phyloP scores from a whole-genome alignment of 805 yeast genomes.

The Starmerella bombi region DNA sequence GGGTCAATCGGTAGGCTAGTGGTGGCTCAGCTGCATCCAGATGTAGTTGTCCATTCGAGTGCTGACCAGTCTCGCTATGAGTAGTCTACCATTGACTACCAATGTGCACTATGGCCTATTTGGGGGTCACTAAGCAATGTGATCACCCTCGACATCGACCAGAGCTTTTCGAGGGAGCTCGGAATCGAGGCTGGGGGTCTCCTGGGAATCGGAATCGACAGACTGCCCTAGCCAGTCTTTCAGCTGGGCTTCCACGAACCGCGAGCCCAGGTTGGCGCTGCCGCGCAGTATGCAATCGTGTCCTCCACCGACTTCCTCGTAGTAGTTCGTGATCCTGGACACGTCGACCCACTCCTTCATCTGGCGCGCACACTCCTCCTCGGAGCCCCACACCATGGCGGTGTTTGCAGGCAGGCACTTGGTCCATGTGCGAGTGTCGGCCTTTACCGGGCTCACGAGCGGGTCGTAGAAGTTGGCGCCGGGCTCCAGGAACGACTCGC shows the following conservation, averaged over 20 bases:
- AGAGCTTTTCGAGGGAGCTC: too few species aligned
- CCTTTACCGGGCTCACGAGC: slow-evolving; percentile 12
- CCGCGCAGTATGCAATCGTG: slow-evolving; percentile 22
- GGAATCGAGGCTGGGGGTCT: too few species aligned
- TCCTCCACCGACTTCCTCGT: slow-evolving; percentile 19
- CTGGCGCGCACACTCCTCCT: slow-evolving; percentile 14
- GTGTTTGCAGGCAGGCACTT: slow-evolving; percentile 13
- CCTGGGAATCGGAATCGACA: too few species aligned
- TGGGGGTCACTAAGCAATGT: too few species aligned
- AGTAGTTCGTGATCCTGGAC: slow-evolving; percentile 8
- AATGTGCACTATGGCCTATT: too few species aligned
- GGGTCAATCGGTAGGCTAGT: too few species aligned
- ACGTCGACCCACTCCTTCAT: slow-evolving; percentile 11
- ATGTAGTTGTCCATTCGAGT: too few species aligned
- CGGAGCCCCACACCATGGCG: slow-evolving; percentile 19
- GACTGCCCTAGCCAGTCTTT: slow-evolving; percentile 6
- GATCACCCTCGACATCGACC: too few species aligned
- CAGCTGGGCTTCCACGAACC: slow-evolving; percentile 5
- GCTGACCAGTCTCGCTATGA: too few species aligned
- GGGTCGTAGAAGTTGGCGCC: slow-evolving; percentile 11
- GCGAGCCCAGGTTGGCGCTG: slow-evolving; percentile 9
- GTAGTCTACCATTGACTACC: too few species aligned
- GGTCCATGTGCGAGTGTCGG: slow-evolving; percentile 12
- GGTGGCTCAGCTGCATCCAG: too few species aligned
- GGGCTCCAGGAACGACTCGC: slow-evolving; percentile 10